A percentile compares a stretch with the other conserved stretches of the same genome.
Evolutionary conservation across 2,329 filamentous ascomycete genomes (phyloP).

Genomic region (Thielaviopsis ethacetica): DNA sequence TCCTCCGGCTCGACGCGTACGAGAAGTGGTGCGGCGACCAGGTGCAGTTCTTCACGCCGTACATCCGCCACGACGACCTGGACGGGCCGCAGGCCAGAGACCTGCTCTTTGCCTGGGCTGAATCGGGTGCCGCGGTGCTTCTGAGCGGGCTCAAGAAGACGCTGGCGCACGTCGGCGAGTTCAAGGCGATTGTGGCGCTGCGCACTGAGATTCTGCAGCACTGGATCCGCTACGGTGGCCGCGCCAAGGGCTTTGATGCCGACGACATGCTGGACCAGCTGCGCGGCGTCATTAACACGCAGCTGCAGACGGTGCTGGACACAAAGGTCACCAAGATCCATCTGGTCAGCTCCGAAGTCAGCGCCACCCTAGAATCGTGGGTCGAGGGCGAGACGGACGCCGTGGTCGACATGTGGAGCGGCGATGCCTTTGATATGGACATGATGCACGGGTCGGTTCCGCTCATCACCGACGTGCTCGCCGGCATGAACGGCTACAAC

Average conservation of each 20-base stretch:
- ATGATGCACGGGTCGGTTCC: constrained; percentile 45
- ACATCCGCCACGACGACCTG: constrained; percentile 66
- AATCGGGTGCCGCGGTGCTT: constrained; percentile 40
- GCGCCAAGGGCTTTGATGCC: constrained; percentile 49
- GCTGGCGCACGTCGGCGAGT: constrained; percentile 43
- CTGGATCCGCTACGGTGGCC: constrained; percentile 56
- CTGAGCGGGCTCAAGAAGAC: constrained; percentile 44
- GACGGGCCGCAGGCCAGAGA: constrained; percentile 42
- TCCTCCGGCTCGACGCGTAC: constrained; percentile 61
- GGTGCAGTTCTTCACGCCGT: constrained; percentile 72
- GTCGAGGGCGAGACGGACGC: constrained; percentile 33
- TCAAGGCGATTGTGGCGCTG: constrained; percentile 52
- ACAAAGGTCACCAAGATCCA: constrained; percentile 47
- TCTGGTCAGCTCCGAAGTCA: constrained; percentile 47
- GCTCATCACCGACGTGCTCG: constrained; percentile 54
- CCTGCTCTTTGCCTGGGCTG: constrained; percentile 48
- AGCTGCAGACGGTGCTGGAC: constrained; percentile 47
- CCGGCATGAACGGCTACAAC: constrained; percentile 57
- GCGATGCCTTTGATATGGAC: constrained; percentile 40
- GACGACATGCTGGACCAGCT: constrained; percentile 52
- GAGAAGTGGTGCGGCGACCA: constrained; percentile 69
- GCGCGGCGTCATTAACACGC: constrained; percentile 50
- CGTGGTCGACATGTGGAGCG: constrained; percentile 49
- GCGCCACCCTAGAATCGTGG: constrained; percentile 45
- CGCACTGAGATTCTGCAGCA: constrained; percentile 54